Evolutionary conservation across 768 basidiomycete species (phyloP).

Genomic region (Amanita brunnescens): DNA sequence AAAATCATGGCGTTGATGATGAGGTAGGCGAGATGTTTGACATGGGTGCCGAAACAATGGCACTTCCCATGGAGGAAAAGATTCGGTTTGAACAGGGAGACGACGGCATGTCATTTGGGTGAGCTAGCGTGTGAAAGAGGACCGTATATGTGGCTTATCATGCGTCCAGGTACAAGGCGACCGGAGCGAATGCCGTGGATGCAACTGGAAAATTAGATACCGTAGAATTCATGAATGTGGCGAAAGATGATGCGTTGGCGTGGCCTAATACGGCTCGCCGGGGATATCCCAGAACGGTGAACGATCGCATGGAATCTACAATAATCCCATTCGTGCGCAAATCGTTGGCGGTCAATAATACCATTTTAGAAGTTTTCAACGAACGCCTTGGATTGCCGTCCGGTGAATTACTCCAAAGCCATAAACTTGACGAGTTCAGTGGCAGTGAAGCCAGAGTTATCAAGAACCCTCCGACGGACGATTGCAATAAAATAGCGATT

Average conservation of each 20-base stretch:
- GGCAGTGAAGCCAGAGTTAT: conserved; percentile 52
- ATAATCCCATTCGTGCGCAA: conserved; percentile 50
- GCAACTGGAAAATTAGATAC: conserved; percentile 47
- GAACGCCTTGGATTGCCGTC: conserved; percentile 42
- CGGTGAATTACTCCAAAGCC: conserved; percentile 35
- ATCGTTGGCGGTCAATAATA: conserved; percentile 47
- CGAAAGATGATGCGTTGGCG: conserved; percentile 60
- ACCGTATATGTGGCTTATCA: neutral
- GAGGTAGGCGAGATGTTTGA: conserved; percentile 45
- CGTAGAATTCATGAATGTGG: conserved; percentile 56
- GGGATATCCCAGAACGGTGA: conserved; percentile 47
- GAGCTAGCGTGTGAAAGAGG: conserved; percentile 11
- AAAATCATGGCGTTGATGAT: conserved; percentile 45
- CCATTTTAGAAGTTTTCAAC: conserved; percentile 48
- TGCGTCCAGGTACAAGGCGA: conserved; percentile 44
- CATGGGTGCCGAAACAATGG: conserved; percentile 46
- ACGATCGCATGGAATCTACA: conserved; percentile 38
- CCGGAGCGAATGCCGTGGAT: conserved; percentile 55
- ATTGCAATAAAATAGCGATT: conserved; percentile 33
- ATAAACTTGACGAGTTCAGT: conserved; percentile 37
- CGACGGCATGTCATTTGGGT: conserved; percentile 33
- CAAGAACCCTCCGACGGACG: conserved; percentile 34
- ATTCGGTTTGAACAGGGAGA: conserved; percentile 51
- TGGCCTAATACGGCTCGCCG: conserved; percentile 47
- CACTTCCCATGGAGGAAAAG: conserved; percentile 46